These are phyloP conservation scores for Pseudogymnoascus sp. DNA, from an alignment of 2,329 filamentous ascomycete genomes.

Conservation along the genomic window DNA sequence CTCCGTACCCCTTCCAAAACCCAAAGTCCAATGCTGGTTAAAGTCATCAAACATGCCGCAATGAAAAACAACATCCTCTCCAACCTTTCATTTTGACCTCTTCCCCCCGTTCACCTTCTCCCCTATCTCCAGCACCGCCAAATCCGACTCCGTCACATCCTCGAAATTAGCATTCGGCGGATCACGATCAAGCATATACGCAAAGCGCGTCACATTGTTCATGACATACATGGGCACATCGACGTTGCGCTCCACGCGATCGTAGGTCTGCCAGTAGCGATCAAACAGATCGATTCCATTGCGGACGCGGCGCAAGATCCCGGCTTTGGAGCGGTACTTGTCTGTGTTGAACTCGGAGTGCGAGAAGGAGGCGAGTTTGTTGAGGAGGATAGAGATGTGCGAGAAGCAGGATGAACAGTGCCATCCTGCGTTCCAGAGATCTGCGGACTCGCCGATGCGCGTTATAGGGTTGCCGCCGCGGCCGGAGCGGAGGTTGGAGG, in stretches of 20 bases:
- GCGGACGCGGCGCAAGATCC: slow-evolving; percentile 44
- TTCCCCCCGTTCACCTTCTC: neutral
- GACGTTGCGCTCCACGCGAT: slow-evolving; percentile 1
- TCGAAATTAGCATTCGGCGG: slow-evolving; percentile 4
- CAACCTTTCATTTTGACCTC: slow-evolving; percentile 16
- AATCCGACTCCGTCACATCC: slow-evolving; percentile 5
- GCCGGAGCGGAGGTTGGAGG: slow-evolving; percentile 45
- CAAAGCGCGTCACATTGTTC: neutral
- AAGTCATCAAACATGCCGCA: neutral
- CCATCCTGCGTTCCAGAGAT: slow-evolving; percentile 47
- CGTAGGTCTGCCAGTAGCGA: slow-evolving; percentile 3
- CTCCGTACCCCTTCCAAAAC: neutral
- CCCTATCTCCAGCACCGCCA: neutral
- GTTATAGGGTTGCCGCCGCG: slow-evolving; percentile 35
- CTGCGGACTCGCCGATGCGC: slow-evolving; percentile 36
- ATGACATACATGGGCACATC: neutral
- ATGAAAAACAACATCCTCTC: neutral
- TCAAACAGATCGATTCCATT: slow-evolving; percentile 41
- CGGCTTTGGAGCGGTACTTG: slow-evolving; percentile 38
- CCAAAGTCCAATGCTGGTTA: neutral
- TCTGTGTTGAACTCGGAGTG: slow-evolving; percentile 46
- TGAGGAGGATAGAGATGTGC: slow-evolving; percentile 46
- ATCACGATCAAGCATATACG: slow-evolving; percentile 1
- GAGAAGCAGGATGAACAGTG: slow-evolving; percentile 56
- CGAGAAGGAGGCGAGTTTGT: slow-evolving; percentile 50